Evolutionary conservation across 2,329 filamentous ascomycete species (phyloP), one percentile per base, ranked within the genome.

Genomic region (Onygenales sp.): DNA sequence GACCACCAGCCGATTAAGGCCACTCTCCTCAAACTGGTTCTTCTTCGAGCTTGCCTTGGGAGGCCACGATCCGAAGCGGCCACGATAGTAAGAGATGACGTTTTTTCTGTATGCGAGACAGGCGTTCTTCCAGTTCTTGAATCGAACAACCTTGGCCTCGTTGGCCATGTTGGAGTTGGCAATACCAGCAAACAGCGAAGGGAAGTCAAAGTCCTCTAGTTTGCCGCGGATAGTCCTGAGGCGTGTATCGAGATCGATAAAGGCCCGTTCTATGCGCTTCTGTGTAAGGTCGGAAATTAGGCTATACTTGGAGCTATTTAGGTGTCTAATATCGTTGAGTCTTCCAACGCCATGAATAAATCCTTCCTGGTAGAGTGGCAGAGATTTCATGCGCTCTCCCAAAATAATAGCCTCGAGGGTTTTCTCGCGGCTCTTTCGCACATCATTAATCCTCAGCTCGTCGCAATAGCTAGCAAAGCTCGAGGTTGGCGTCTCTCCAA

Each of bases 321-420:
- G 71, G 52, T 83, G 78, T 55, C 90, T 82, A 34, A 89, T 78
- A 17, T 87, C 80, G 55, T 92, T 77, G 57, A 80, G 88, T 69
- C 93, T 94, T 49, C 92, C 93, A 8, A 88, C 89, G 0, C 85
- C 89, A 67, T 97, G 93, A 4, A 90, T 84, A 63, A 96, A 97
- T 0, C 88, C 89, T 68, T 96, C 90, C 54, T 88, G 88, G 70
- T 95, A 97, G 2, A 98, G 78, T 6, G 84, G 79, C 62, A 85
- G 81, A 47, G 82, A 95, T 54, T 85, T 84, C 83, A 97, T 87
- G 39, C 82, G 81, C 71, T 98, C 92, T 53, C 88, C 91, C 9
- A 98, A 75, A n/a, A 97, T 79, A 46, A 97, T 78, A 0, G 85
- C 87, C 69, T 97, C 89, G 27, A 97, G 77, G 0, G 88, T 95